A percentile compares a stretch with the other conserved stretches of the same genome.
Conservation (phyloP, 2,329 filamentous ascomycete species). For the Zymoseptoria tritici region DNA sequence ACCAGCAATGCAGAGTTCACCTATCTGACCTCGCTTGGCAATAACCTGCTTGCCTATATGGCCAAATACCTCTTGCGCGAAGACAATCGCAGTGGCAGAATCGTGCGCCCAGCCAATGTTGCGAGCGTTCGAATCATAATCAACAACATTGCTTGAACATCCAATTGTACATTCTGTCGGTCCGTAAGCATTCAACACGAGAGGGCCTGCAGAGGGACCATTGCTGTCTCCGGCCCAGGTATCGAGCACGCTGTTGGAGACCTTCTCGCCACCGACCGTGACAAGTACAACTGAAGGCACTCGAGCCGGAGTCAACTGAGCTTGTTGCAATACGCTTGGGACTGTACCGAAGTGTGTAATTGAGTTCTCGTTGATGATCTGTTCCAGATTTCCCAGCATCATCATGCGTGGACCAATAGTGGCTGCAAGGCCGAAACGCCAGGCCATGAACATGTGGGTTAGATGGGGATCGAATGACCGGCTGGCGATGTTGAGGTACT, state of each 20-base stretch:
- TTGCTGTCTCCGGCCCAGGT: constrained; percentile 9
- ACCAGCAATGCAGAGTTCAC: constrained; percentile 6
- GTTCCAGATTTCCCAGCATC: constrained; percentile 10
- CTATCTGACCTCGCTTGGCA: constrained; percentile 3
- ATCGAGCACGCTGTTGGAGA: constrained; percentile 15
- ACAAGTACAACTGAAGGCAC: constrained; percentile 10
- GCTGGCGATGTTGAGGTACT: constrained; percentile 11
- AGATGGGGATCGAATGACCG: constrained; percentile 13
- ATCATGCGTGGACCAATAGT: constrained; percentile 9
- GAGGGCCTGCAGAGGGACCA: background rate
- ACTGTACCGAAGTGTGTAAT: constrained; percentile 13
- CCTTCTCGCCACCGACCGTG: constrained; percentile 16
- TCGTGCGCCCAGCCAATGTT: background rate
- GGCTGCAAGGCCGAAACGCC: constrained; percentile 6
- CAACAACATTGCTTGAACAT: background rate
- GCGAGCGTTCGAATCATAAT: background rate
- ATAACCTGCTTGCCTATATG: constrained; percentile 3
- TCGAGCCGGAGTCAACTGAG: constrained; percentile 7
- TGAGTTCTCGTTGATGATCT: constrained; percentile 3
- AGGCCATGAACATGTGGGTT: constrained; percentile 12
- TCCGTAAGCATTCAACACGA: constrained; percentile 17
- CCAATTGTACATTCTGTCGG: constrained; percentile 15
- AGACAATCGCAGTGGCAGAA: background rate
- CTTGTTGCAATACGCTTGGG: constrained; percentile 11
- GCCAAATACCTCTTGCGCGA: background rate